Percentiles rank a stretch among this genome's conserved stretches.
Conservation (phyloP, 768 basidiomycete species). For the Paxillus involutus region DNA sequence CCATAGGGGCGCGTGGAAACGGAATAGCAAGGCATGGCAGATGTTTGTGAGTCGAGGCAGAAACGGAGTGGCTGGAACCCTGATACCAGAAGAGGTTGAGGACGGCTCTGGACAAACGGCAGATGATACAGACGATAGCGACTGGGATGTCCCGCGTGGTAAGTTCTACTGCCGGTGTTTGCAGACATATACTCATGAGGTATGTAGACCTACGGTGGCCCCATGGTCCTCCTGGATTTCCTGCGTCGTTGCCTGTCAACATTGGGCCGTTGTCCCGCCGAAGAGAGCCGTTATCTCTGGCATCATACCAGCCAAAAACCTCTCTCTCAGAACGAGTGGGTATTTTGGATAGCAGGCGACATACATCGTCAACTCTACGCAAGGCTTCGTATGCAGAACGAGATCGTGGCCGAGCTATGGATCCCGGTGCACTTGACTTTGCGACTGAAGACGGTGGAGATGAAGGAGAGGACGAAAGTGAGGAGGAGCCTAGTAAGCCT, state of each 20-base stretch:
- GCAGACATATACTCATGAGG: constrained; percentile 8
- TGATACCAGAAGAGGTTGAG: constrained; percentile 37
- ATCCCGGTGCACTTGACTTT: constrained; percentile 72
- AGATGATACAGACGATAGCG: constrained; percentile 20
- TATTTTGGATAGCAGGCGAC: constrained; percentile 18
- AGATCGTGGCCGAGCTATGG: constrained; percentile 60
- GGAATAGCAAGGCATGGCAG: constrained; percentile 63
- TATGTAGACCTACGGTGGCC: constrained; percentile 25
- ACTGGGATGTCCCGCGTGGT: constrained; percentile 28
- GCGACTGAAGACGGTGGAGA: constrained; percentile 50
- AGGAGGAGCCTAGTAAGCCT: constrained; percentile 20
- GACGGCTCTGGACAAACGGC: constrained; percentile 21
- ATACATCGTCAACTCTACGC: constrained; percentile 49
- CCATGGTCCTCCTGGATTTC: constrained; percentile 34
- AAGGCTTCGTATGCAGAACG: constrained; percentile 68
- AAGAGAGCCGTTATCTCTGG: constrained; percentile 45
- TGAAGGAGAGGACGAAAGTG: constrained; percentile 38
- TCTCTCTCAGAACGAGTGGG: constrained; percentile 39
- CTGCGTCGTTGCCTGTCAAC: constrained; percentile 63
- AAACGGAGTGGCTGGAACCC: constrained; percentile 26
- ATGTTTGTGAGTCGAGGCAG: constrained; percentile 46
- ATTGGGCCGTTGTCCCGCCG: constrained; percentile 42
- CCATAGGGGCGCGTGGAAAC: constrained; percentile 70
- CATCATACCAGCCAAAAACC: constrained; percentile 58
- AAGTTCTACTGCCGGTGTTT: constrained; percentile 5